Percentiles rank a stretch among this genome's conserved stretches.
phyloP scores from a whole-genome alignment of 2,329 filamentous ascomycete species.

The Leptosphaerulina australis region DNA sequence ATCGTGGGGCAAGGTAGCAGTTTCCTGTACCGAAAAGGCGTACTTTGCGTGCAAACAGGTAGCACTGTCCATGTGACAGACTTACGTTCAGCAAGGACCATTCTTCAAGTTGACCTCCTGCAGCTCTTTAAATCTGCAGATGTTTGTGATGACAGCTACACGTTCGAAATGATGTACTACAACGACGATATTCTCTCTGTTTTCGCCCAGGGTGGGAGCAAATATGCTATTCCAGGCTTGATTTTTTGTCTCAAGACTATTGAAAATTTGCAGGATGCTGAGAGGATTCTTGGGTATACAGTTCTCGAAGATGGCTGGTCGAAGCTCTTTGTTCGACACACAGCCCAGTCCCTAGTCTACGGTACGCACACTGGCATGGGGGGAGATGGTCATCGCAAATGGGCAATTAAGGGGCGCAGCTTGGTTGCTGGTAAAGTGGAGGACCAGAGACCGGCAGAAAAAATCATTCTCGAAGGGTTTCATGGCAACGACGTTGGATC shows the following conservation, averaged over 20 bases:
- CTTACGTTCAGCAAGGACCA: slow-evolving; percentile 50
- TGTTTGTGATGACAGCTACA: neutral
- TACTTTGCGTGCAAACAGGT: slow-evolving; percentile 67
- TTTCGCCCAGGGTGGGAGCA: slow-evolving; percentile 8
- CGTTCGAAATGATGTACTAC: slow-evolving; percentile 37
- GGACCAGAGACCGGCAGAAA: neutral
- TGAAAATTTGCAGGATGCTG: slow-evolving; percentile 24
- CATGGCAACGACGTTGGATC: slow-evolving; percentile 69
- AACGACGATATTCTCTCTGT: slow-evolving; percentile 43
- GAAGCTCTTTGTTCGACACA: slow-evolving; percentile 72
- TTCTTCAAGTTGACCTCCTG: slow-evolving; percentile 29
- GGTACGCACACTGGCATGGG: slow-evolving; percentile 65
- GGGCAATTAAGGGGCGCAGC: slow-evolving; percentile 61
- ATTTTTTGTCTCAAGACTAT: slow-evolving; percentile 34
- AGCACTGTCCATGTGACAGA: slow-evolving; percentile 64
- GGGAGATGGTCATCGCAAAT: slow-evolving; percentile 64
- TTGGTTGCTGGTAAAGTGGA: slow-evolving; percentile 14
- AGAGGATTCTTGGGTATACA: slow-evolving; percentile 46
- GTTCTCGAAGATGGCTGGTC: slow-evolving; percentile 41
- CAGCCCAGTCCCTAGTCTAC: slow-evolving; percentile 65
- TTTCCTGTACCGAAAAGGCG: slow-evolving; percentile 68
- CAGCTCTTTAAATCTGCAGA: neutral
- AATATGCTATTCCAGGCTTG: neutral
- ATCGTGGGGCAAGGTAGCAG: slow-evolving; percentile 65
- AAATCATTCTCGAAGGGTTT: slow-evolving; percentile 62